Evolutionary conservation across 257 asterid species (phyloP), one percentile per base, ranked within the genome.

Genomic region (Buddleja alternifolia): DNA sequence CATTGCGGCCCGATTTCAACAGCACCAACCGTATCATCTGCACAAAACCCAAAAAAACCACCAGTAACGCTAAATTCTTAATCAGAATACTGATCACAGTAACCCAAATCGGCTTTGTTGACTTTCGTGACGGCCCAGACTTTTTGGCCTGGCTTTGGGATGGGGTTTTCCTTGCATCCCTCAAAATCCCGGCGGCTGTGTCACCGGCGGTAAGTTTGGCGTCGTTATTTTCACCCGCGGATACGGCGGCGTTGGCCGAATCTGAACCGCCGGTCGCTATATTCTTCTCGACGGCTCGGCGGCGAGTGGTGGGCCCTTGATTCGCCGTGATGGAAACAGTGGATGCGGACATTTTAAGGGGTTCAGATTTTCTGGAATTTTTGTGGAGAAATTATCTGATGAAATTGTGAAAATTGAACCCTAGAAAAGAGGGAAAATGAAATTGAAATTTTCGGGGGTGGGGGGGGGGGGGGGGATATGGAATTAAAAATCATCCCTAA

Each of bases 301-400:
- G 96, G 69, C 98, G 92, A 53, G 91, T 73, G 54, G 86, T 68
- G 14, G 90, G 75, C 10, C 80, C 78, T 21, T 91, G 86, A 63
- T 87, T 83, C 3, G 92, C 92, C 19, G 95, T 81, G 58, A 85
- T 78, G 34, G 98, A 87, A 21, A 84, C 88, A 14, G 90, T 89
- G 53, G 98, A 89, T n/a, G 88, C 83, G 54, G 98, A 87, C 98
- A 92, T 91, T 76, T 25, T 44, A 19, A 17, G 53, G 24, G 25
- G 58, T 57, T 45, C 3, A 29, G 5, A 1, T n/a, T n/a, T n/a
- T n/a, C n/a, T n/a, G n/a, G n/a, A n/a, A n/a, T n/a, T n/a, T n/a
- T n/a, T n/a, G n/a, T n/a, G n/a, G n/a, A n/a, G n/a, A n/a, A n/a
- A n/a, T n/a, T n/a, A n/a, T n/a, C n/a, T n/a, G n/a, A n/a, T n/a